phyloP scores from a whole-genome alignment of 2,329 filamentous ascomycete genomes.

The Stemphylium beticola region DNA sequence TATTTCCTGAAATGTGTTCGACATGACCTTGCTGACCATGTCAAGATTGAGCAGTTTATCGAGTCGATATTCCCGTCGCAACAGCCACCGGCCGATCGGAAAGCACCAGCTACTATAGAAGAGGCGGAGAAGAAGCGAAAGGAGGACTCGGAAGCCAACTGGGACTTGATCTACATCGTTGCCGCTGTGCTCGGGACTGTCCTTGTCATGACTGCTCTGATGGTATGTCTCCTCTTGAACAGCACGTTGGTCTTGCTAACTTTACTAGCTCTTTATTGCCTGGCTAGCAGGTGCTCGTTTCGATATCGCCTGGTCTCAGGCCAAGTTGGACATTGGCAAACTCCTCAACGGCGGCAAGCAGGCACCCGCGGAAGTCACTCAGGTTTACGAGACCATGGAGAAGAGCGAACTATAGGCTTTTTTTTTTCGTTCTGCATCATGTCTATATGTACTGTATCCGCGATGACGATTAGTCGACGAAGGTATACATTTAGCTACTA shows the following conservation, averaged over 20 bases:
- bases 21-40: constrained; percentile 7
- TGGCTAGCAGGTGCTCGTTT: constrained; percentile 84
- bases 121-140: constrained; percentile 64
- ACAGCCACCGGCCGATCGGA: constrained; percentile 62
- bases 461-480: constrained; percentile 17
- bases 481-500: constrained; percentile 26
- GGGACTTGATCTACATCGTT: constrained; percentile 68
- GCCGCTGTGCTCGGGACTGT: constrained; percentile 72
- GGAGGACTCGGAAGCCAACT: constrained; percentile 58
- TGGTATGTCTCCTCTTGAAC: constrained; percentile 67
- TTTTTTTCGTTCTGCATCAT: constrained; percentile 15
- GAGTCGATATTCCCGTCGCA: constrained; percentile 90
- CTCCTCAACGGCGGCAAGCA: constrained; percentile 24
- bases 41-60: constrained; percentile 93
- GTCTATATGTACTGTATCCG: constrained; percentile 43
- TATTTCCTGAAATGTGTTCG: background rate
- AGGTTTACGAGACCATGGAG: constrained; percentile 32
- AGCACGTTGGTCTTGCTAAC: constrained; percentile 9
- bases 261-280: constrained; percentile 71
- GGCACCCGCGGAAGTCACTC: constrained; percentile 19
- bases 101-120: constrained; percentile 52
- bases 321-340: constrained; percentile 59
- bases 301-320: constrained; percentile 68
- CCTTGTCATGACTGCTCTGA: constrained; percentile 71
- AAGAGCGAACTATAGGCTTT: constrained; percentile 52